Evolutionary conservation across 495 filamentous ascomycete genomes (phyloP).

Genomic region (Lasiosphaeria miniovina): DNA sequence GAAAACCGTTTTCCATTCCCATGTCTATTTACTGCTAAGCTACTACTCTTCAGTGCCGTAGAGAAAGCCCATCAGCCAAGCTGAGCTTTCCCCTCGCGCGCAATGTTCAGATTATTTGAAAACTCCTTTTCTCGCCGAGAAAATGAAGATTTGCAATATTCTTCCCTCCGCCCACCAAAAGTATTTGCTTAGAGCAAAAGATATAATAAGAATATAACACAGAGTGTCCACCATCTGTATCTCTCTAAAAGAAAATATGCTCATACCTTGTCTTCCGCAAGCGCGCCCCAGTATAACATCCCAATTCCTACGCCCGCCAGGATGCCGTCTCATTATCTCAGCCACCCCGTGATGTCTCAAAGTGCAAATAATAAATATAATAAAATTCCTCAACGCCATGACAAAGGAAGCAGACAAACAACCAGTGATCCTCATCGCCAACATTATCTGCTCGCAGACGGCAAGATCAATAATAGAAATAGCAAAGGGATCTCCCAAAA

Average conservation of each 20-base stretch:
- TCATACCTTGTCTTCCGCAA: neutral
- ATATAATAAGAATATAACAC: neutral
- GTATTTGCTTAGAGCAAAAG: neutral
- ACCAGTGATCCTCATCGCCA: neutral
- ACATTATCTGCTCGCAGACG: constrained; percentile 1
- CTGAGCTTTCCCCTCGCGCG: neutral
- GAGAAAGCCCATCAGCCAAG: no score
- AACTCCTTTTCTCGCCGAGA: neutral
- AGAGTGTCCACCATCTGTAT: neutral
- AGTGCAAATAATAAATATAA: neutral
- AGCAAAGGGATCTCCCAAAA: constrained; percentile 9
- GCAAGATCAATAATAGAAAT: constrained; percentile 15
- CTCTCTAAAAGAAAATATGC: constrained; percentile 6
- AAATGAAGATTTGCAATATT: neutral
- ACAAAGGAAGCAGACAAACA: neutral
- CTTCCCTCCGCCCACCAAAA: neutral
- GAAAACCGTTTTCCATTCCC: no score
- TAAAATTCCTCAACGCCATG: constrained; percentile 9
- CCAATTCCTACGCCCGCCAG: neutral
- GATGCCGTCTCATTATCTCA: neutral
- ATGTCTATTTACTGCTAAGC: no score
- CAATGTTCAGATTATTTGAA: neutral
- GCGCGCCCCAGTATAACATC: neutral
- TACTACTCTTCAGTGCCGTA: no score
- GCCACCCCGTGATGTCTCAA: neutral